Conservation (phyloP, 1,139 yeast species). For the Suhomyces wounanorum region DNA sequence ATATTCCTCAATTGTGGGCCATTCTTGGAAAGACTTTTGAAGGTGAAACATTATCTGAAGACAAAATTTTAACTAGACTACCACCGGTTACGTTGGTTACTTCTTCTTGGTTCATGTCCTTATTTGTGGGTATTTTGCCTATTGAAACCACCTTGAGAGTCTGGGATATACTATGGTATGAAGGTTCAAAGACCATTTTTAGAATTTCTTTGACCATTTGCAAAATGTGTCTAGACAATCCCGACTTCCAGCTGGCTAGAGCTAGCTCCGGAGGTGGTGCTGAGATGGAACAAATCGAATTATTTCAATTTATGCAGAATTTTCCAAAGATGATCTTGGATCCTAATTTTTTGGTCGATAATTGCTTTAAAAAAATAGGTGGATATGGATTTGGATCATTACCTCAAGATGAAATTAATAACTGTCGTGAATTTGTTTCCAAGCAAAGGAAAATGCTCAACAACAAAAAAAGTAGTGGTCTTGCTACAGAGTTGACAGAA, state of each 20-base stretch:
- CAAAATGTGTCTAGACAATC: constrained; percentile 71
- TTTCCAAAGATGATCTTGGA: constrained; percentile 74
- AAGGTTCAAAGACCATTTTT: constrained; percentile 85
- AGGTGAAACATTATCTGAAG: constrained; percentile 52
- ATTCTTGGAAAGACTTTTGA: constrained; percentile 47
- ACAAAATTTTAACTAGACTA: constrained; percentile 63
- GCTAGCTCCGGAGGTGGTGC: constrained; percentile 18
- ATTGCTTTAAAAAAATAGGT: constrained; percentile 72
- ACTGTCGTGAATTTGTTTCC: constrained; percentile 75
- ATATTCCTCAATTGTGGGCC: constrained; percentile 80
- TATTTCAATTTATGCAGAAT: constrained; percentile 83
- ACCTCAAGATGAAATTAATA: constrained; percentile 77
- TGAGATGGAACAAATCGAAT: constrained; percentile 73
- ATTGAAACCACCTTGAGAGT: constrained; percentile 83
- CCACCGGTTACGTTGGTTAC: constrained; percentile 94
- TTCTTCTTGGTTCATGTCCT: constrained; percentile 97
- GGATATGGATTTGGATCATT: constrained; percentile 70
- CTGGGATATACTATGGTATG: constrained; percentile 95
- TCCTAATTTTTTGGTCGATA: constrained; percentile 68
- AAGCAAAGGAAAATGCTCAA: constrained; percentile 53
- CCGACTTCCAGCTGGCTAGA: constrained; percentile 31
- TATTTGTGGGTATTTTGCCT: constrained; percentile 85
- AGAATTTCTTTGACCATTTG: constrained; percentile 82
- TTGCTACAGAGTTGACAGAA: constrained; percentile 41
- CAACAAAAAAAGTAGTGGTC: constrained; percentile 36